Conservation (phyloP, 179 eudicot species). For the Gypsophila paniculata region DNA sequence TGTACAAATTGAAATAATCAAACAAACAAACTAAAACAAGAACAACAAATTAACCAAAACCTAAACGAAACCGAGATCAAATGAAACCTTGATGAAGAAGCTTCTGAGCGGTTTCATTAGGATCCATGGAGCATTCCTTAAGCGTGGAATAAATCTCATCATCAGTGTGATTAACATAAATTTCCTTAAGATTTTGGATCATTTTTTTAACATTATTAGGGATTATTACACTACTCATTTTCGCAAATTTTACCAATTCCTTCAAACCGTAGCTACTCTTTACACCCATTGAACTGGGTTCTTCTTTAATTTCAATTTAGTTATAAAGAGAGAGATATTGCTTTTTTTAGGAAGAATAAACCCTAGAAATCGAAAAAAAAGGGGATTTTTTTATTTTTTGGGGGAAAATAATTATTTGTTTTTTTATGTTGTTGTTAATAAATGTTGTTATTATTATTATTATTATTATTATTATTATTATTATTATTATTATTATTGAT, state of each 20-base stretch:
- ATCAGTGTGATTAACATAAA: conserved; percentile 55
- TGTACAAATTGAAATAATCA: not conserved
- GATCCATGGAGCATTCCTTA: conserved; percentile 75
- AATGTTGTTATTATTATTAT: not conserved
- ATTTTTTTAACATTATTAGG: conserved; percentile 47
- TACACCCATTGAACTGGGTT: not conserved
- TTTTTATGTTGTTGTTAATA: not conserved
- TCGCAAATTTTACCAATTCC: conserved; percentile 20
- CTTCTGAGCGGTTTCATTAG: conserved; percentile 62
- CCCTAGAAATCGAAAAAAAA: conserved; percentile 14
- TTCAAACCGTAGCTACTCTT: conserved; percentile 19
- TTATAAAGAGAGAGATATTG: not conserved
- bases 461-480: not conserved
- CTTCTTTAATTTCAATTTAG: not conserved
- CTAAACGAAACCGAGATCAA: not conserved
- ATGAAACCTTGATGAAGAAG: conserved; percentile 40
- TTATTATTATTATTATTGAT: too few relatives aligned
- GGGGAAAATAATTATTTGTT: not conserved
- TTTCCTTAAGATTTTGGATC: conserved; percentile 80
- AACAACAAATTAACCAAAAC: not conserved
- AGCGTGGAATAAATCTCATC: conserved; percentile 70
- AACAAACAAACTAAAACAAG: not conserved
- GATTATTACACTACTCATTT: conserved; percentile 61
- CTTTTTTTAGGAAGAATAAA: conserved; percentile 2
- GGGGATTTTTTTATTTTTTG: not conserved